Conservation (phyloP, 768 basidiomycete genomes). For the Kwoniella europaea region DNA sequence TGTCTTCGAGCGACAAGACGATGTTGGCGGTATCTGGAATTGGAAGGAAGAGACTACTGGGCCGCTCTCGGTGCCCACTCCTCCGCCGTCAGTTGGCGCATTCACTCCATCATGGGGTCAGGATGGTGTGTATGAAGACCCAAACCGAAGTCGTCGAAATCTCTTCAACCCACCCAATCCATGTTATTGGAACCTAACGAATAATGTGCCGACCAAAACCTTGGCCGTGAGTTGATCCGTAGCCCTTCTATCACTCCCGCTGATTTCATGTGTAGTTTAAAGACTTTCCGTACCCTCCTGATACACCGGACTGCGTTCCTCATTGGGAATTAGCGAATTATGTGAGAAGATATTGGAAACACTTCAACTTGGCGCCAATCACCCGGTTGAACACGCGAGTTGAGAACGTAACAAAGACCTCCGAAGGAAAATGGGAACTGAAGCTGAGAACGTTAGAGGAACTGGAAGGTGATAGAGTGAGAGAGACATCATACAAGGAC, state of each 20-base stretch:
- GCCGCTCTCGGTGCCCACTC: conserved; percentile 35
- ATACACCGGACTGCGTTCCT: conserved; percentile 40
- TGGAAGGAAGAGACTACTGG: conserved; percentile 19
- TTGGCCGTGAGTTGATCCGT: conserved; percentile 36
- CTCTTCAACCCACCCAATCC: conserved; percentile 44
- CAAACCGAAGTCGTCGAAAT: background rate
- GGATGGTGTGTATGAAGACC: conserved; percentile 8
- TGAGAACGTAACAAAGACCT: conserved; percentile 60
- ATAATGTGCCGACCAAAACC: conserved; percentile 45
- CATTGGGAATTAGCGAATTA: conserved; percentile 59
- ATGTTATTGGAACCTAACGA: conserved; percentile 36
- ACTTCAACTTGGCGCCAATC: conserved; percentile 61
- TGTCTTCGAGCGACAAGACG: conserved; percentile 40
- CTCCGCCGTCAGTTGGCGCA: conserved; percentile 41
- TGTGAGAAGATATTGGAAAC: conserved; percentile 61
- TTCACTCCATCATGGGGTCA: conserved; percentile 27
- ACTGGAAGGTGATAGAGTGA: conserved; percentile 8
- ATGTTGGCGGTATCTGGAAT: conserved; percentile 44
- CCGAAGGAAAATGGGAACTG: conserved; percentile 29
- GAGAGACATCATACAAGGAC: conserved; percentile 11
- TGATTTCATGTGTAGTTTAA: conserved; percentile 37
- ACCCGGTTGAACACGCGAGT: conserved; percentile 64
- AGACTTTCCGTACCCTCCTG: conserved; percentile 41
- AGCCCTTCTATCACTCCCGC: too few species aligned
- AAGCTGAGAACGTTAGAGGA: conserved; percentile 25